Conservation (phyloP, 2,329 filamentous ascomycete genomes). For the Neurospora sp. region DNA sequence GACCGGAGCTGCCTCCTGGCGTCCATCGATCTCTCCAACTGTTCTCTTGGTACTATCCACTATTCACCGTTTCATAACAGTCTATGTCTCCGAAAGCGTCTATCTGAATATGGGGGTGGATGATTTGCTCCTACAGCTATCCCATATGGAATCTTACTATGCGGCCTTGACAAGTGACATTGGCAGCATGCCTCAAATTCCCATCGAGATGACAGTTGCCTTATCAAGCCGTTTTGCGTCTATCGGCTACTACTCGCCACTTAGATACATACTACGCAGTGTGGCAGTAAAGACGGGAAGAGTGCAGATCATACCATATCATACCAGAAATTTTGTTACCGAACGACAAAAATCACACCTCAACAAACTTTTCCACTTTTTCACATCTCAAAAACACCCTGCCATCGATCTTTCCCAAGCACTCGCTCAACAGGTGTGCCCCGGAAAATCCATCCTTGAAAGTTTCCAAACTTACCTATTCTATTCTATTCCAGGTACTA, state of each 20-base stretch:
- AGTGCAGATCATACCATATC: background rate
- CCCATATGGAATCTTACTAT: background rate
- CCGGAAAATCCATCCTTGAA: background rate
- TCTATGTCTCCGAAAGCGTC: background rate
- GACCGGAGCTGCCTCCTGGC: background rate
- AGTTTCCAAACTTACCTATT: background rate
- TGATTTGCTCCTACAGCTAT: background rate
- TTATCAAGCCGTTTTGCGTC: background rate
- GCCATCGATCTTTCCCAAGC: background rate
- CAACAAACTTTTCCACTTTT: background rate
- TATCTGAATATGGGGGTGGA: background rate
- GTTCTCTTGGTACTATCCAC: background rate
- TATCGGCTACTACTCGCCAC: background rate
- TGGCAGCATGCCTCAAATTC: background rate
- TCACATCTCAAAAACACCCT: background rate
- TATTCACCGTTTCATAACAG: background rate
- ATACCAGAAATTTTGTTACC: background rate
- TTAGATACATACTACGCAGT: background rate
- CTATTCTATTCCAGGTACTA: background rate
- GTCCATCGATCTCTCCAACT: background rate
- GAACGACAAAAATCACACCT: background rate
- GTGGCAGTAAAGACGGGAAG: background rate
- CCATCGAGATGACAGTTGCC: background rate
- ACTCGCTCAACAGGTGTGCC: background rate
- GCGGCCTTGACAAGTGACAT: background rate